phyloP scores from a whole-genome alignment of 768 basidiomycete genomes.

The Fibroporia radiculosa region DNA sequence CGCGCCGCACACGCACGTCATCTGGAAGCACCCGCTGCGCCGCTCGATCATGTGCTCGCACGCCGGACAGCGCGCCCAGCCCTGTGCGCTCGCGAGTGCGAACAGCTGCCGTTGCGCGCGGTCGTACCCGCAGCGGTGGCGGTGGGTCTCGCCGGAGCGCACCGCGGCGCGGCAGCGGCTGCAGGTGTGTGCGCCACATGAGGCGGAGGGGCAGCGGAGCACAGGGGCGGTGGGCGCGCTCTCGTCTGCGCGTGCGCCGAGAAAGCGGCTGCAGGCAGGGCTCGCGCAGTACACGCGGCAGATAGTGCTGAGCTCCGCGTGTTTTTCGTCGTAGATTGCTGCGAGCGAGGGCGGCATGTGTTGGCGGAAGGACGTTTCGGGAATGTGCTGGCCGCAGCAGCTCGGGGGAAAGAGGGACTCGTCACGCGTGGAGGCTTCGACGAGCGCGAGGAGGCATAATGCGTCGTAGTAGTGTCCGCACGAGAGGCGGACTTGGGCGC shows the following conservation, averaged over 20 bases:
- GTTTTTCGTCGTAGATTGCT: conserved; percentile 11
- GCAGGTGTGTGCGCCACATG: conserved; percentile 16
- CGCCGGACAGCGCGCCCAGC: conserved; percentile 23
- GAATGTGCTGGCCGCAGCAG: conserved; percentile 19
- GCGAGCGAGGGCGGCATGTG: conserved; percentile 9
- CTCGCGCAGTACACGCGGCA: conserved; percentile 23
- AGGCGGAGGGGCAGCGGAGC: conserved; percentile 6
- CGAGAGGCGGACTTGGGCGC: conserved; percentile 6
- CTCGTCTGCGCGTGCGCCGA: conserved; percentile 12
- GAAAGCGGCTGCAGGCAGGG: conserved; percentile 19
- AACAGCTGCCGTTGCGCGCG: conserved; percentile 5
- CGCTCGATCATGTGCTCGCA: conserved; percentile 23
- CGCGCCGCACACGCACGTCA: conserved; percentile 21
- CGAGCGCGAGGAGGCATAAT: conserved; percentile 17
- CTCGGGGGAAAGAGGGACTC: conserved; percentile 23
- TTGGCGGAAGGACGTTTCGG: conserved; percentile 8
- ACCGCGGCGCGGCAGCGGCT: conserved; percentile 12
- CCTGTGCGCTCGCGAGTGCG: conserved; percentile 8
- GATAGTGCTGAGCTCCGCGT: conserved; percentile 14
- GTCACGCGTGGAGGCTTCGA: conserved; percentile 17
- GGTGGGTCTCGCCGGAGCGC: not conserved
- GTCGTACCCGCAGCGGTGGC: conserved; percentile 12
- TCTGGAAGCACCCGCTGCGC: conserved; percentile 21
- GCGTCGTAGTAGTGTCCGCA: conserved; percentile 22
- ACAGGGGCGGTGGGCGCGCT: not conserved